Percentiles rank a stretch among this genome's conserved stretches.
Conservation (phyloP, 2,329 filamentous ascomycete species). For the Cladosporium sp. region DNA sequence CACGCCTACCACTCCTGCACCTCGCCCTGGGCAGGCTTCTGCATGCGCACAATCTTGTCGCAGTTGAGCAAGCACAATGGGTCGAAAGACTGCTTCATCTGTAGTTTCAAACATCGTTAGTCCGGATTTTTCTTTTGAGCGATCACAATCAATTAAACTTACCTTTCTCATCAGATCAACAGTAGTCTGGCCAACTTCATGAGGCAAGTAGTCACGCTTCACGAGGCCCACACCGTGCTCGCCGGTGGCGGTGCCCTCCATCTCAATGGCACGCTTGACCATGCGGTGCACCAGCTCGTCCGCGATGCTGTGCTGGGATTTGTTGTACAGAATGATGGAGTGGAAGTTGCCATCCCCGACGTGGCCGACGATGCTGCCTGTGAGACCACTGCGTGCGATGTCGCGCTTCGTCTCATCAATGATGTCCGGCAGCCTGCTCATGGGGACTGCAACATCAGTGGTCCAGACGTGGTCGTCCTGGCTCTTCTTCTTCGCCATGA, state of each 20-base stretch:
- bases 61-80: slow-evolving; percentile 64
- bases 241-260: slow-evolving; percentile 77
- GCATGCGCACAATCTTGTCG: slow-evolving; percentile 60
- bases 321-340: slow-evolving; percentile 61
- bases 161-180: slow-evolving; percentile 82
- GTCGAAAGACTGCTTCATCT: slow-evolving; percentile 79
- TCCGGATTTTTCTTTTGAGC: not conserved
- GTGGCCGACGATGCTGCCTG: slow-evolving; percentile 66
- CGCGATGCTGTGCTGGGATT: slow-evolving; percentile 62
- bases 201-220: slow-evolving; percentile 76
- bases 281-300: slow-evolving; percentile 73
- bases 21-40: slow-evolving; percentile 47
- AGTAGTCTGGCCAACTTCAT: slow-evolving; percentile 69
- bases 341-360: slow-evolving; percentile 75
- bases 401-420: slow-evolving; percentile 72
- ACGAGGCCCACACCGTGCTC: slow-evolving; percentile 82
- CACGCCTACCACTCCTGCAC: slow-evolving; percentile 35
- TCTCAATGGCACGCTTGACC: slow-evolving; percentile 78
- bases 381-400: slow-evolving; percentile 58
- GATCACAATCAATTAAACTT: slow-evolving; percentile 24
- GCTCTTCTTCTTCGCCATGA: slow-evolving; percentile 60
- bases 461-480: slow-evolving; percentile 67
- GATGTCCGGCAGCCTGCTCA: slow-evolving; percentile 66
- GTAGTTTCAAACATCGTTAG: slow-evolving; percentile 8
- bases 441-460: slow-evolving; percentile 75